These are phyloP conservation scores for Colletotrichum paranaense DNA, from an alignment of 2,329 filamentous ascomycete species.

Conservation along the genomic window DNA sequence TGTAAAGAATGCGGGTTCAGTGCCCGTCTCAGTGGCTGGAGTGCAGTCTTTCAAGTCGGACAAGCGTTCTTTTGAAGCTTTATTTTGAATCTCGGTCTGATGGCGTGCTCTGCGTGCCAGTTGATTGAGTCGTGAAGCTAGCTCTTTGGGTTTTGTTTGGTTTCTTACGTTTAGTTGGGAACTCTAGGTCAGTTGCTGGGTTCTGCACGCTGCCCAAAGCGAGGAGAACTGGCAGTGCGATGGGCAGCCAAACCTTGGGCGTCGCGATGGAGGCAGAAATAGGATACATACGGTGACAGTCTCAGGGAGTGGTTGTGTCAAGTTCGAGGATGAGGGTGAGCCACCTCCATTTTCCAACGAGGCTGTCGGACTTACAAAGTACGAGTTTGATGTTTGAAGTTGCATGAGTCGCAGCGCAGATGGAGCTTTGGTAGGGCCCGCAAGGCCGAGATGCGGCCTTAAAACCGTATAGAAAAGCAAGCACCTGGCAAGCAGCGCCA, in stretches of 20 bases:
- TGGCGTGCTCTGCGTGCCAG: not conserved
- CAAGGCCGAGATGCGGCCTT: slow-evolving; percentile 28
- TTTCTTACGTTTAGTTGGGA: not conserved
- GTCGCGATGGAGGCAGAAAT: not conserved
- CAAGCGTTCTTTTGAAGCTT: not conserved
- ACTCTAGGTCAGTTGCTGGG: not conserved
- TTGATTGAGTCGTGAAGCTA: not conserved
- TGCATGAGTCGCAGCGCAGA: slow-evolving; percentile 29
- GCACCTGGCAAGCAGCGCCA: not conserved
- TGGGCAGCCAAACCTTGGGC: slow-evolving; percentile 6
- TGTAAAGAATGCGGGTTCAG: not conserved
- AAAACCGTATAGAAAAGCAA: not conserved
- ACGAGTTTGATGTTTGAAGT: slow-evolving; percentile 27
- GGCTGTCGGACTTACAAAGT: slow-evolving; percentile 19
- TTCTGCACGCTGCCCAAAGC: not conserved
- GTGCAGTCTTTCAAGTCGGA: not conserved
- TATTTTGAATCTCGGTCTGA: not conserved
- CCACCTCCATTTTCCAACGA: slow-evolving; percentile 1
- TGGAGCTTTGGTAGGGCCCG: slow-evolving; percentile 23
- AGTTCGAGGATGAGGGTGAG: not conserved
- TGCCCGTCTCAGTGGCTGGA: not conserved
- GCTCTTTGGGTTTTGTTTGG: not conserved
- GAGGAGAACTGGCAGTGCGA: not conserved
- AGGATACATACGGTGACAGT: not conserved
- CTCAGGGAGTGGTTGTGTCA: slow-evolving; percentile 2